A percentile compares a stretch with the other conserved stretches of the same genome.
These are phyloP conservation scores for Candida xiaguanensis DNA, from an alignment of 805 yeast genomes.

Conservation along the genomic window DNA sequence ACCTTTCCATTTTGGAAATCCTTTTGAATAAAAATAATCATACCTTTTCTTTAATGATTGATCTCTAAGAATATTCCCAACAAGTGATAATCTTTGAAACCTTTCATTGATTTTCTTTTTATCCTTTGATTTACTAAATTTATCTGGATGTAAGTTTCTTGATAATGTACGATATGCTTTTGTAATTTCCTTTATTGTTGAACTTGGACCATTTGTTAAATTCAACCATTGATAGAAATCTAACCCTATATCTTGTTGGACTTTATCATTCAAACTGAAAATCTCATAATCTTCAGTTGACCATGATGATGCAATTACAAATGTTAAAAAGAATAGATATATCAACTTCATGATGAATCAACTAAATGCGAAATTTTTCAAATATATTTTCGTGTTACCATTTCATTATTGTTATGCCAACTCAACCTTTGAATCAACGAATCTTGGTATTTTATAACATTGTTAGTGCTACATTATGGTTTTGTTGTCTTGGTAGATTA, in stretches of 20 bases:
- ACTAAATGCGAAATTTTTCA: constrained; percentile 5
- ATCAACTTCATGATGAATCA: constrained; percentile 9
- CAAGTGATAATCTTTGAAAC: constrained; percentile 73
- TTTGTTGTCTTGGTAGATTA: constrained; percentile 47
- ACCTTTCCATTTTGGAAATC: constrained; percentile 82
- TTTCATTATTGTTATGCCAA: constrained; percentile 18
- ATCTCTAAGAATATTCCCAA: constrained; percentile 68
- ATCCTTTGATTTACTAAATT: constrained; percentile 30
- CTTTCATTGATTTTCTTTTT: constrained; percentile 58
- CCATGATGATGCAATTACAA: constrained; percentile 42
- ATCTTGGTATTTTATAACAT: constrained; percentile 31
- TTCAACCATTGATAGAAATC: constrained; percentile 70
- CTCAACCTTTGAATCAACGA: constrained; percentile 29
- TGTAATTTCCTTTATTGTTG: constrained; percentile 51
- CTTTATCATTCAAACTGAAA: constrained; percentile 63
- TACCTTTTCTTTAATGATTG: constrained; percentile 59
- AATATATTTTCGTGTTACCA: neutral
- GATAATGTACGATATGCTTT: constrained; percentile 71
- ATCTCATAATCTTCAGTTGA: constrained; percentile 74
- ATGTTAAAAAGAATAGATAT: constrained; percentile 7
- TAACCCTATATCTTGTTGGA: constrained; percentile 61
- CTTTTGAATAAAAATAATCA: constrained; percentile 77
- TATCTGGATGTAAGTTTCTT: constrained; percentile 82
- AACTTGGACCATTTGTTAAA: constrained; percentile 41
- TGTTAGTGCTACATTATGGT: constrained; percentile 43